Evolutionary conservation across 257 asterid genomes (phyloP), one percentile per base, ranked within the genome.

Genomic region (Mentha longifolia): DNA sequence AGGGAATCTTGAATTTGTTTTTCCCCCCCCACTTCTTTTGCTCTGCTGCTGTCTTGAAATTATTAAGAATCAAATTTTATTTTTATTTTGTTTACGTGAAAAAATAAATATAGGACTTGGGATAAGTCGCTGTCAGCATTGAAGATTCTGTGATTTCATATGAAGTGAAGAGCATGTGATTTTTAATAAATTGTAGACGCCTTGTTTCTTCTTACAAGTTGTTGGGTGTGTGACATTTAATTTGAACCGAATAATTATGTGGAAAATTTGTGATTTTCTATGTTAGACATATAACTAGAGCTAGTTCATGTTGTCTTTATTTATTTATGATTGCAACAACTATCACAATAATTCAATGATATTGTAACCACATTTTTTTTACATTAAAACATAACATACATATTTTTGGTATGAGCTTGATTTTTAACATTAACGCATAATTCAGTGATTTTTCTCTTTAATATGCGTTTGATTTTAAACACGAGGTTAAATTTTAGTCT

Each of bases 1-100:
- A 70, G 82, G 80, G 88, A 86, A 83, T 83, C 86, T 86, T 86
- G 20, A 43, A 70, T 79, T 85, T 81, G 79, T 81, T 76, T 50
- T 80, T 55, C 17, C 6, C 3, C 71, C 43, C 37, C 25, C 69
- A 52, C 3, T 42, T 11, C 12, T 8, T 59, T 66, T 60, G 73
- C 70, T 65, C 71, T 65, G 57, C 73, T 74, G 81, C 69, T 67
- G 74, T 76, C 64, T 5, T 60, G 55, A 68, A 68, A 74, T 73
- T 61, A 61, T 67, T 51, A 17, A 11, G 25, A 64, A 42, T 42
- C 39, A 35, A 35, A 17, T 15, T 42, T 41, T 59, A 7, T 43
- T 13, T 6, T 6, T 13, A 3, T 14, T 25, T 35, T 33, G 0
- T 33, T 0, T 35, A 7, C 0, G 8, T 4, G 8, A 6, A 45